These are phyloP conservation scores for Mycena galericulata DNA, from an alignment of 768 basidiomycete species.

Conservation along the genomic window DNA sequence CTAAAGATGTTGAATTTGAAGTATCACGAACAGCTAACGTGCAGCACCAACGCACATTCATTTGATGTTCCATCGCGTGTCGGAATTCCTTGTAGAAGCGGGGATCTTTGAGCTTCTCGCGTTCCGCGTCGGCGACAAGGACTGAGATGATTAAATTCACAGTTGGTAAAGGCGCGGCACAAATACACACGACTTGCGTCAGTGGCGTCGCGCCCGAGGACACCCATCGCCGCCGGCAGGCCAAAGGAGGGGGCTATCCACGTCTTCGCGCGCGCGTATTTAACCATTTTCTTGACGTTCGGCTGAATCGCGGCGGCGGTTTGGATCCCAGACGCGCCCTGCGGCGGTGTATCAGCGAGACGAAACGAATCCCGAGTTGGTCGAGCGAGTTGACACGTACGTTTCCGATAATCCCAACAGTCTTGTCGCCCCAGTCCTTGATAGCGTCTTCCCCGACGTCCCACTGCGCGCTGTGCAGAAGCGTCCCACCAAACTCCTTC, in stretches of 20 bases:
- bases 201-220: neutral
- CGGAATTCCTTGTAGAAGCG: neutral
- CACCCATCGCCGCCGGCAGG: neutral
- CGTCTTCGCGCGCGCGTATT: slow-evolving; percentile 69
- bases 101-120: slow-evolving; percentile 20
- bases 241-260: slow-evolving; percentile 63
- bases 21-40: neutral
- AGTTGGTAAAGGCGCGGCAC: neutral
- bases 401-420: slow-evolving; percentile 65
- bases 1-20: neutral
- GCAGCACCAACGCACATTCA: slow-evolving; percentile 8
- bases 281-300: slow-evolving; percentile 59
- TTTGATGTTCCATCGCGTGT: slow-evolving; percentile 16
- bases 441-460: slow-evolving; percentile 53
- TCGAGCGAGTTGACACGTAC: slow-evolving; percentile 4
- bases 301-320: slow-evolving; percentile 69
- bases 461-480: slow-evolving; percentile 75
- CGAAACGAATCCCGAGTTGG: neutral
- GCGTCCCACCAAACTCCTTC: slow-evolving; percentile 64
- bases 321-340: slow-evolving; percentile 72
- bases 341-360: neutral
- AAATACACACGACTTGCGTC: slow-evolving; percentile 8
- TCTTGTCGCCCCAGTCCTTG: slow-evolving; percentile 63
- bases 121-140: slow-evolving; percentile 5
- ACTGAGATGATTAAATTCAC: no score